These are phyloP conservation scores for Carallia pectinifolia DNA, from an alignment of 345 rosid species.

Conservation along the genomic window DNA sequence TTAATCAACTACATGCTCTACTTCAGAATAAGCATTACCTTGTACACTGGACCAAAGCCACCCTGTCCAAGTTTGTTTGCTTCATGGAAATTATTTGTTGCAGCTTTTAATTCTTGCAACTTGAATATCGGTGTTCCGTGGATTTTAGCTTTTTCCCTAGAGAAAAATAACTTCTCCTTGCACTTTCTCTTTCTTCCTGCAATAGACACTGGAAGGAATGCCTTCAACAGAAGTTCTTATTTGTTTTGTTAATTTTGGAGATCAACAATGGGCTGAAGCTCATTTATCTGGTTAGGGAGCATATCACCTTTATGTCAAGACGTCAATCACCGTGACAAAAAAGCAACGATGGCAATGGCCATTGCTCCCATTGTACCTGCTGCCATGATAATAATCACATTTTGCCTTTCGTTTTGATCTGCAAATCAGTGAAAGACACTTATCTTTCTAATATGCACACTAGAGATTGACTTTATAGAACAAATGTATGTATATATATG, in stretches of 20 bases:
- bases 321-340: neutral
- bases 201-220: too few species aligned
- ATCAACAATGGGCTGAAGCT: too few species aligned
- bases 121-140: slow-evolving; percentile 10
- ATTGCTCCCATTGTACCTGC: slow-evolving; percentile 20
- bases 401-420: neutral
- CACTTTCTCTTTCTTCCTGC: neutral
- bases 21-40: neutral
- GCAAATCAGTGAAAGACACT: slow-evolving; percentile 2
- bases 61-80: slow-evolving; percentile 26
- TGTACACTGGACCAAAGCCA: slow-evolving; percentile 28
- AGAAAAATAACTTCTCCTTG: too few species aligned
- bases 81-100: slow-evolving; percentile 10
- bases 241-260: too few species aligned
- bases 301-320: neutral
- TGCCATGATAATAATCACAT: neutral
- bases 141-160: neutral
- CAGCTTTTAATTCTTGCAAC: slow-evolving; percentile 7
- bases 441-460: neutral
- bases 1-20: too few species aligned
- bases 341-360: neutral
- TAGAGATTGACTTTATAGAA: neutral
- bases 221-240: too few species aligned
- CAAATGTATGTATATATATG: neutral
- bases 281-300: neutral